Base-by-base conservation (phyloP, 2,329 filamentous ascomycete genomes). In the Claviceps sp. region DNA sequence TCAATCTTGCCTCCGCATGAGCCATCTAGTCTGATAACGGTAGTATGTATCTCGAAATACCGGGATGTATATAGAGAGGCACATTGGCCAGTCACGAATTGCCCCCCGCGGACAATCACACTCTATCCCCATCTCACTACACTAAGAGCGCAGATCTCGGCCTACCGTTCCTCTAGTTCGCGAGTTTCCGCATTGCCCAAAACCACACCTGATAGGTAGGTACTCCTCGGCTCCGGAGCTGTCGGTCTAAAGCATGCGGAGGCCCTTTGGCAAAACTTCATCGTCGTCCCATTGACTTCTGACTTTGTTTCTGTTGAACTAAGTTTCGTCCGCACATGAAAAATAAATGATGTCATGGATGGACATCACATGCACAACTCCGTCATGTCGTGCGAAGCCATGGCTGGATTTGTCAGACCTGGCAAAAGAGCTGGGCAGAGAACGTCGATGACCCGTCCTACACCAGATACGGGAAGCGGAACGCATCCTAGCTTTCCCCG, bases 271-370 rank as follows among this genome's bases (percentile, higher is more conserved):
- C 72, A 20, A 79, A 75, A 45, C 77, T 80, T 8, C 83, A 87
- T 2, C 90, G 89, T 40, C 82, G 90, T 3, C 26, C 89, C 90
- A 3, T 80, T 96, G 44, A 91, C 89, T 22, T 74, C 81, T 1
- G 87, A 90, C 61, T 96, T 91, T 73, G 87, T 84, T 56, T 87
- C 88, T 45, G 82, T 95, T 53, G 70, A 74, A 16, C 76, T 3
- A 8, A 8, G 2, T 9, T 30, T 8, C 9, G 26, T 30, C 26
- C 24, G 6, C 24, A 26, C 5, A 6, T 26, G 24, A 26, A 26
- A 59, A 96, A 95, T 22, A 63, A 75, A 95, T 14, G 75, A 80
- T 48, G 95, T 96, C 70, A 96, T 96, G 90, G 77, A 89, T 65
- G 78, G 75, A 16, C 90, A 96, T 69, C 72, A 72, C 50, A 95